These are phyloP conservation scores for Boletus albobrunnescens DNA, from an alignment of 1,284 basidiomycete genomes.

Conservation along the genomic window DNA sequence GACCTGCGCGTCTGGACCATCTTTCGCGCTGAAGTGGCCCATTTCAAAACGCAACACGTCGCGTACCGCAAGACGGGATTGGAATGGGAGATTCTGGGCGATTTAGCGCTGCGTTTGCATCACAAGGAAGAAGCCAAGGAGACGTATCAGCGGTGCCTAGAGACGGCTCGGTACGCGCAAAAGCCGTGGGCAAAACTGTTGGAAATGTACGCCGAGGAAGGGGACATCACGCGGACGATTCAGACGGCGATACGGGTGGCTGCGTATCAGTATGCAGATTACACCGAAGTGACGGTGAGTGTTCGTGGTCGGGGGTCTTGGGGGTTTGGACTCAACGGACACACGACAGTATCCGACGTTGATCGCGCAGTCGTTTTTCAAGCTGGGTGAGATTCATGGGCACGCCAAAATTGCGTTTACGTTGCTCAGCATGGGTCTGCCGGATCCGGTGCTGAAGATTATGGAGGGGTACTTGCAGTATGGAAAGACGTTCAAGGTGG, in stretches of 20 bases:
- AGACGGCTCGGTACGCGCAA: conserved; percentile 78
- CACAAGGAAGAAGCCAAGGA: conserved; percentile 99
- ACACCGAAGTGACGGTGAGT: conserved; percentile 79
- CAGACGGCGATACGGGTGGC: conserved; percentile 91
- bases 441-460: conserved; percentile 78
- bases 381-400: conserved; percentile 90
- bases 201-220: conserved; percentile 92
- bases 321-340: no score
- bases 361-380: conserved; percentile 88
- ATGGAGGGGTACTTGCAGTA: conserved; percentile 83
- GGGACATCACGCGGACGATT: conserved; percentile 85
- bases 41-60: conserved; percentile 96
- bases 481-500: conserved; percentile 77
- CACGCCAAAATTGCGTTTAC: conserved; percentile 94
- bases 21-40: conserved; percentile 97
- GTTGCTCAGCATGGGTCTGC: conserved; percentile 88
- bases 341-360: conserved; percentile 85
- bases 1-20: conserved; percentile 99
- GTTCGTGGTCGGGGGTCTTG: no score
- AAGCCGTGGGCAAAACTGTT: conserved; percentile 92
- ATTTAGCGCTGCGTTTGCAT: conserved; percentile 86
- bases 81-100: conserved; percentile 99
- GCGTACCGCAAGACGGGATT: conserved; percentile 94
- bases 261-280: conserved; percentile 86
- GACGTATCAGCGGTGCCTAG: conserved; percentile 92